Conservation (phyloP, 495 filamentous ascomycete genomes). For the Echria macrotheca region DNA sequence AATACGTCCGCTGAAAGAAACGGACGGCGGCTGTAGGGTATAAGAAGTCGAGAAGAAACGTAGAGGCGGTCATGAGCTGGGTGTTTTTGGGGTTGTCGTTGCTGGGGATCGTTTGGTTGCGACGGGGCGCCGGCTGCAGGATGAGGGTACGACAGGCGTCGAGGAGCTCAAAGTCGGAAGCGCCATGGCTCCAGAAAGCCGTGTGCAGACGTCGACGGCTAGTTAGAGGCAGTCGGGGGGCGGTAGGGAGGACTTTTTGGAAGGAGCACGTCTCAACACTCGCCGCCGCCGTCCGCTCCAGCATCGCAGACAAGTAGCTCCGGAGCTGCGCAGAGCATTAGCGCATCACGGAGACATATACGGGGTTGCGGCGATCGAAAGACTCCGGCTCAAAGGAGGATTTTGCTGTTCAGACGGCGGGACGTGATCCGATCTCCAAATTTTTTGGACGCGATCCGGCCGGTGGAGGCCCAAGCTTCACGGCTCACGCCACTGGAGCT, state of each 20-base stretch:
- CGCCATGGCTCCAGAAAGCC: conserved; percentile 62
- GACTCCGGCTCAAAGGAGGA: too few species aligned
- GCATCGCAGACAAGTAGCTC: conserved; percentile 50
- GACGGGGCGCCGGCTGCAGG: conserved; percentile 17
- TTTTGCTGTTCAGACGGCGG: too few species aligned
- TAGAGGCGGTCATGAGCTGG: conserved; percentile 31
- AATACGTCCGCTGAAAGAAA: too few species aligned
- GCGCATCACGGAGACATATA: not conserved
- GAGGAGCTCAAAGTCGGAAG: conserved; percentile 50
- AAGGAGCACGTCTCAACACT: conserved; percentile 69
- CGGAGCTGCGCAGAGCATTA: not conserved
- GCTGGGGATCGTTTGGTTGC: conserved; percentile 11
- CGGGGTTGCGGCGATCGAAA: not conserved
- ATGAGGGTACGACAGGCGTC: conserved; percentile 40
- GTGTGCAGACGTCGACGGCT: conserved; percentile 57
- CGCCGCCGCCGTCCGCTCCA: conserved; percentile 75
- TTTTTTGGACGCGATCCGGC: conserved; percentile 6
- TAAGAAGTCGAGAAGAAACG: conserved; percentile 56
- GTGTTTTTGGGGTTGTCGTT: conserved; percentile 13
- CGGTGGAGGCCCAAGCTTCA: conserved; percentile 2
- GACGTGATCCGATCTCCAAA: conserved; percentile 1
- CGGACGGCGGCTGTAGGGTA: conserved; percentile 56
- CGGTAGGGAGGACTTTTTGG: conserved; percentile 56
- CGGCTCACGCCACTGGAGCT: not conserved
- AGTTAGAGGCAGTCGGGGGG: conserved; percentile 46